Conservation (phyloP, 2,329 filamentous ascomycete species). For the Aureobasidium sp. region DNA sequence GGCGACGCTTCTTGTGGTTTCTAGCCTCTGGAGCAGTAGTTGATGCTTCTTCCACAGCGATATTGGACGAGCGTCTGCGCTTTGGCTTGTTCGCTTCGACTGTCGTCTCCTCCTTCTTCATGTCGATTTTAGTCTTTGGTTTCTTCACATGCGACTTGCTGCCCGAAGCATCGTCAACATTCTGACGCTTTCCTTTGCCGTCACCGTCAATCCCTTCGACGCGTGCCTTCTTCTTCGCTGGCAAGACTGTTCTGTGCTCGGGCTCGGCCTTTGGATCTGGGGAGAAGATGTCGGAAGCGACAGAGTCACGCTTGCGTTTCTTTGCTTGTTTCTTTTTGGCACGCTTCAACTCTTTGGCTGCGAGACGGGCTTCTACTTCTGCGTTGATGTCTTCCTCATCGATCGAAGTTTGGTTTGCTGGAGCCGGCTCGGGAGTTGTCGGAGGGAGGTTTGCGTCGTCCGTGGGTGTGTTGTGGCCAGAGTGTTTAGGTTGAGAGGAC, state of each 20-base stretch:
- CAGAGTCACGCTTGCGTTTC: constrained; percentile 31
- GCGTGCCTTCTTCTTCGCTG: constrained; percentile 16
- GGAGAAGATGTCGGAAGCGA: constrained; percentile 23
- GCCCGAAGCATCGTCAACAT: not conserved
- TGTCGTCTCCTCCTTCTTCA: not conserved
- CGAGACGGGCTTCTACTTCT: constrained; percentile 27
- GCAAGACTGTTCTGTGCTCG: not conserved
- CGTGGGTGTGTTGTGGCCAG: not conserved
- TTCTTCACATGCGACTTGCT: not conserved
- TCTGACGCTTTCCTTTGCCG: not conserved
- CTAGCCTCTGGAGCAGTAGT: not conserved
- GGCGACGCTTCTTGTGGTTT: not conserved
- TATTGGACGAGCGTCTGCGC: constrained; percentile 4
- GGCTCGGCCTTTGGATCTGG: constrained; percentile 16
- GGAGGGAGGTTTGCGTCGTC: not conserved
- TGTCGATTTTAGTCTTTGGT: not conserved
- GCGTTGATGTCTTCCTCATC: constrained; percentile 25
- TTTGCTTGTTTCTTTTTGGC: constrained; percentile 22
- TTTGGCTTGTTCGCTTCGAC: constrained; percentile 7
- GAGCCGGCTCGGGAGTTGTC: not conserved
- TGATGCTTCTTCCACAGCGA: not conserved
- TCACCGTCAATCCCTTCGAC: not conserved
- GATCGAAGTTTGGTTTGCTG: constrained; percentile 13
- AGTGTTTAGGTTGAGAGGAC: not conserved
- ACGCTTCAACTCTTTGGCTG: constrained; percentile 26